These are phyloP conservation scores for Pythium scleroteichum DNA, from an alignment of 352 stramenopile species.

Conservation along the genomic window DNA sequence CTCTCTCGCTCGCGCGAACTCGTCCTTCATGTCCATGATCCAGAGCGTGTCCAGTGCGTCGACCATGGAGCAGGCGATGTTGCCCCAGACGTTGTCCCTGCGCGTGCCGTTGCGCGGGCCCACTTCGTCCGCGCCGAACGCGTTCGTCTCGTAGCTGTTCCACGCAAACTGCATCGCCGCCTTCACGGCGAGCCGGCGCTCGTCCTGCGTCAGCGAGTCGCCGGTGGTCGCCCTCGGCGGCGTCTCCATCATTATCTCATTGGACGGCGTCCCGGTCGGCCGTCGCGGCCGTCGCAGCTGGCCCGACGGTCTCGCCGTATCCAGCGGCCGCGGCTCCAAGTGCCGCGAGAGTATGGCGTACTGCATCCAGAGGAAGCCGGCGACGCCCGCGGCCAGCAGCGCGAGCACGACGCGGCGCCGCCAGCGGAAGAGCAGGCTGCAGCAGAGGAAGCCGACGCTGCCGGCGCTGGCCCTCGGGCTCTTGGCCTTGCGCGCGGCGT, in stretches of 20 bases:
- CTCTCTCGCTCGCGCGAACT: slow-evolving; percentile 90
- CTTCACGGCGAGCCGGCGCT: slow-evolving; percentile 45
- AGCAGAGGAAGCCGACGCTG: slow-evolving; percentile 7
- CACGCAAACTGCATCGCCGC: slow-evolving; percentile 77
- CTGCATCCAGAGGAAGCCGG: slow-evolving; percentile 54
- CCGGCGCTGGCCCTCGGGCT: neutral
- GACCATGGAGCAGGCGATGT: slow-evolving; percentile 91
- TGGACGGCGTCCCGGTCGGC: neutral
- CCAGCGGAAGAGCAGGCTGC: slow-evolving; percentile 8
- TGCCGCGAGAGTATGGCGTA: slow-evolving; percentile 47
- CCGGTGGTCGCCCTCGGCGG: neutral
- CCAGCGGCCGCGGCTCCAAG: slow-evolving; percentile 14
- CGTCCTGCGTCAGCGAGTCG: slow-evolving; percentile 30
- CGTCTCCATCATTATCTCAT: slow-evolving; percentile 4
- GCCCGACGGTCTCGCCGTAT: no score
- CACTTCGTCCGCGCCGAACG: slow-evolving; percentile 96
- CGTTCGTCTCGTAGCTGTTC: slow-evolving; percentile 92
- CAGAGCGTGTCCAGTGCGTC: slow-evolving; percentile 97
- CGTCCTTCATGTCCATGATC: slow-evolving; percentile 94
- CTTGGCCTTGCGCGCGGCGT: neutral
- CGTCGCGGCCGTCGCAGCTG: neutral
- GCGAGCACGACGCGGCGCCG: slow-evolving; percentile 1
- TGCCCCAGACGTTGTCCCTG: slow-evolving; percentile 86
- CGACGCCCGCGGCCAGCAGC: slow-evolving; percentile 10
- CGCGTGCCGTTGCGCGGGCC: slow-evolving; percentile 68